Conservation (phyloP, 306 rosid genomes). For the Pachyrhizus erosus region DNA sequence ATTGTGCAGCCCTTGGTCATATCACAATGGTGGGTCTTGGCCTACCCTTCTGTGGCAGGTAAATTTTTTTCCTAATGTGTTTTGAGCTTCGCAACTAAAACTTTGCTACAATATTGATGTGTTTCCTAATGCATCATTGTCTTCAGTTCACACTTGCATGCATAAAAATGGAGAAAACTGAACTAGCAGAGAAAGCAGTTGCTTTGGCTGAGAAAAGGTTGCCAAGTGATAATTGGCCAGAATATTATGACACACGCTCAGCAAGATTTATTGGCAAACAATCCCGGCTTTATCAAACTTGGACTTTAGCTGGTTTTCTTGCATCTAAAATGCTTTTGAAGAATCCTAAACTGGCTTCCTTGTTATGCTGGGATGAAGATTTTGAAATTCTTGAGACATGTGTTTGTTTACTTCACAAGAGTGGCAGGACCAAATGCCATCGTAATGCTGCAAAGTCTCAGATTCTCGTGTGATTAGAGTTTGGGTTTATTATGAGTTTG, state of each 20-base stretch:
- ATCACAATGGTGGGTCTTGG: slow-evolving; percentile 99
- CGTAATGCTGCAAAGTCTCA: slow-evolving; percentile 87
- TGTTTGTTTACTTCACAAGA: slow-evolving; percentile 81
- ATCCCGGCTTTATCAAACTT: slow-evolving; percentile 81
- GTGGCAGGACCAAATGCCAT: slow-evolving; percentile 83
- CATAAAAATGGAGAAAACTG: slow-evolving; percentile 84
- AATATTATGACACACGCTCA: slow-evolving; percentile 85
- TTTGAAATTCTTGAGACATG: slow-evolving; percentile 86
- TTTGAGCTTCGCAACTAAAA: background rate
- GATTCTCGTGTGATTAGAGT: slow-evolving; percentile 63
- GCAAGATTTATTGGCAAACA: slow-evolving; percentile 94
- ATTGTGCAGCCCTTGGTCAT: slow-evolving; percentile 91
- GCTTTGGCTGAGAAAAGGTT: slow-evolving; percentile 83
- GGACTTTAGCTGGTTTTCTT: slow-evolving; percentile 95
- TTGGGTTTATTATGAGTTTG: slow-evolving; percentile 34
- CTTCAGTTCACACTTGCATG: slow-evolving; percentile 93
- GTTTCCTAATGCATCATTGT: background rate
- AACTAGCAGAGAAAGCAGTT: slow-evolving; percentile 81
- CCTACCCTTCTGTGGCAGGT: slow-evolving; percentile 99
- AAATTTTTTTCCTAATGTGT: slow-evolving; percentile 24
- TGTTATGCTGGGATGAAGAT: slow-evolving; percentile 90
- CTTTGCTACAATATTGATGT: slow-evolving; percentile 19
- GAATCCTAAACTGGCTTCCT: slow-evolving; percentile 79
- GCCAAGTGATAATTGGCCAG: slow-evolving; percentile 82
- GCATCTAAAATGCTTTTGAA: slow-evolving; percentile 89